phyloP scores from a whole-genome alignment of 768 basidiomycete species.

The Termitomyces sp. region DNA sequence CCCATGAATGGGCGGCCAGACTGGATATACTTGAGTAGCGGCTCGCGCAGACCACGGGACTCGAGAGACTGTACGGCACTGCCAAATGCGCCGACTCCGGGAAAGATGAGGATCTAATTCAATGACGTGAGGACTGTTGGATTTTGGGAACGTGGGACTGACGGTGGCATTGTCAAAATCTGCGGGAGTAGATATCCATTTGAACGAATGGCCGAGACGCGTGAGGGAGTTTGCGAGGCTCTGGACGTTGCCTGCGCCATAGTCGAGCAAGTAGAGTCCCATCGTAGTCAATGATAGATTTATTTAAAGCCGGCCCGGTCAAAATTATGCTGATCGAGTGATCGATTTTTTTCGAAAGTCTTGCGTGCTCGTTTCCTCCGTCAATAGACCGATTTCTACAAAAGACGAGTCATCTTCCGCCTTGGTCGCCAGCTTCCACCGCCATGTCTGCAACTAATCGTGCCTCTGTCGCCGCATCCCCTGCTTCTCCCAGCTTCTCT shows the following conservation, averaged over 20 bases:
- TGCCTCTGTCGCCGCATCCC: constrained; percentile 54
- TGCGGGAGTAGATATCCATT: constrained; percentile 77
- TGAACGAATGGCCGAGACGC: constrained; percentile 80
- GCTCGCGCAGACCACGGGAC: constrained; percentile 71
- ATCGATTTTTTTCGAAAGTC: constrained; percentile 12
- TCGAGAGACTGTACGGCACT: constrained; percentile 79
- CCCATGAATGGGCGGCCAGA: constrained; percentile 94
- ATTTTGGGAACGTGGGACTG: constrained; percentile 32
- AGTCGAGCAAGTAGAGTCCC: constrained; percentile 87
- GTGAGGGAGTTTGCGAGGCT: constrained; percentile 90
- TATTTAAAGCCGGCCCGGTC: background rate
- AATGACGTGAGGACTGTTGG: constrained; percentile 11
- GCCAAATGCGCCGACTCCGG: constrained; percentile 93
- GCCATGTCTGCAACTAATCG: constrained; percentile 37
- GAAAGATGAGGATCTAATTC: constrained; percentile 87
- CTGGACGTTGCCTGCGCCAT: constrained; percentile 94
- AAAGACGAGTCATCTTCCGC: constrained; percentile 4
- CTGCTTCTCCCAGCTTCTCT: constrained; percentile 28
- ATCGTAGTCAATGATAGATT: constrained; percentile 16
- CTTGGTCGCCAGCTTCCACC: too few relatives aligned
- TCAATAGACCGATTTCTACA: too few relatives aligned
- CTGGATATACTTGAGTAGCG: constrained; percentile 75
- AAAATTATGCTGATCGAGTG: constrained; percentile 5
- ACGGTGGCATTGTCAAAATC: constrained; percentile 92
- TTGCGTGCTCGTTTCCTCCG: constrained; percentile 17